Evolutionary conservation across 306 rosid species (phyloP).

Genomic region (Vigna reflexopilosa): DNA sequence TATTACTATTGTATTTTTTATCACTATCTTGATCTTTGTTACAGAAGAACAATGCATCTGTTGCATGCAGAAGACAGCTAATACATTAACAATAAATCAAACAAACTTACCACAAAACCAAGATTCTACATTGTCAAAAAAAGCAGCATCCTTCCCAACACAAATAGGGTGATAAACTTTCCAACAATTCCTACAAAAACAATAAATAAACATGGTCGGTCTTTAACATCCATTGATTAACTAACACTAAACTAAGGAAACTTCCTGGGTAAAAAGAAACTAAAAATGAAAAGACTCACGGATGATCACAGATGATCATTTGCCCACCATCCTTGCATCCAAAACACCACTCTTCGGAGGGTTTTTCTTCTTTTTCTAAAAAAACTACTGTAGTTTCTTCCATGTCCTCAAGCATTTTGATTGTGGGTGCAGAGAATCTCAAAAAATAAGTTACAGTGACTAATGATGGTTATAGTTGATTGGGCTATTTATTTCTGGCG

Average conservation of each 20-base stretch:
- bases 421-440: background rate
- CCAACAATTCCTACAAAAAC: constrained; percentile 56
- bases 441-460: background rate
- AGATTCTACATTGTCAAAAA: background rate
- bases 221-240: background rate
- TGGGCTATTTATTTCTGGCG: background rate
- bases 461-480: background rate
- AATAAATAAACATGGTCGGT: background rate
- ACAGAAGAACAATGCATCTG: background rate
- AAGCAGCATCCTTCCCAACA: constrained; percentile 44
- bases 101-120: constrained; percentile 72
- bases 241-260: background rate
- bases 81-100: background rate
- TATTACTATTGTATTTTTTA: background rate
- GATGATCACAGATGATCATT: constrained; percentile 47
- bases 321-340: constrained; percentile 62
- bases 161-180: constrained; percentile 74
- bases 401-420: background rate
- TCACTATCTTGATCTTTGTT: background rate
- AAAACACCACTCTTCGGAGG: constrained; percentile 51
- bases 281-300: constrained; percentile 31
- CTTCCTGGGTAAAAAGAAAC: no score
- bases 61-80: constrained; percentile 15
- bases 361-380: background rate
- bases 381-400: background rate